These are phyloP conservation scores for Penicillium alfredii DNA, from an alignment of 495 filamentous ascomycete genomes.

Conservation along the genomic window DNA sequence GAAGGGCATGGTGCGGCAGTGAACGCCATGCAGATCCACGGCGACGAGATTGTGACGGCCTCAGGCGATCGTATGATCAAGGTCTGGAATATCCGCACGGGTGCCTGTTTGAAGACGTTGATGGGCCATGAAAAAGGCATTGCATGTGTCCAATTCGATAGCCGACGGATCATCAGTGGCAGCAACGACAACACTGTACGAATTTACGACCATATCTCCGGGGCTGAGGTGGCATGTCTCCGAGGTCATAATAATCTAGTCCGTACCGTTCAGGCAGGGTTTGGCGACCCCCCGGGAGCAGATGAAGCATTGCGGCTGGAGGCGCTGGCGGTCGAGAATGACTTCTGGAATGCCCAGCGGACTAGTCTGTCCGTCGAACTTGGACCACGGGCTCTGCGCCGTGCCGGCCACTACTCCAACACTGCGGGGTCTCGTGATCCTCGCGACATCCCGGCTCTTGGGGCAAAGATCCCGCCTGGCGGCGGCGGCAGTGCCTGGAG, in stretches of 20 bases:
- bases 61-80: conserved; percentile 90
- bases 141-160: conserved; percentile 95
- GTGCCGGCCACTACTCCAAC: conserved; percentile 52
- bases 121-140: conserved; percentile 91
- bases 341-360: conserved; percentile 64
- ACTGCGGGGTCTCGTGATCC: conserved; percentile 66
- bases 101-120: conserved; percentile 66
- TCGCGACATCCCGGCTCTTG: conserved; percentile 67
- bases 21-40: conserved; percentile 89
- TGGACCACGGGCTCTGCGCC: conserved; percentile 37
- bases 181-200: conserved; percentile 93
- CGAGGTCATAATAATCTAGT: conserved; percentile 77
- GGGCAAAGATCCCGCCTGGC: conserved; percentile 79
- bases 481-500: conserved; percentile 81
- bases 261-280: conserved; percentile 88
- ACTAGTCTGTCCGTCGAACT: conserved; percentile 48
- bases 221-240: conserved; percentile 82
- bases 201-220: conserved; percentile 80
- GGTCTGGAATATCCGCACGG: conserved; percentile 84
- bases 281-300: conserved; percentile 79
- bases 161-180: conserved; percentile 90
- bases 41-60: conserved; percentile 82
- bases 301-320: conserved; percentile 63
- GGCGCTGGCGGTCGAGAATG: conserved; percentile 63
- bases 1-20: conserved; percentile 85